Percentiles rank a stretch among this genome's conserved stretches.
phyloP scores from a whole-genome alignment of 148 eudicot species.

The Oxyria digyna region DNA sequence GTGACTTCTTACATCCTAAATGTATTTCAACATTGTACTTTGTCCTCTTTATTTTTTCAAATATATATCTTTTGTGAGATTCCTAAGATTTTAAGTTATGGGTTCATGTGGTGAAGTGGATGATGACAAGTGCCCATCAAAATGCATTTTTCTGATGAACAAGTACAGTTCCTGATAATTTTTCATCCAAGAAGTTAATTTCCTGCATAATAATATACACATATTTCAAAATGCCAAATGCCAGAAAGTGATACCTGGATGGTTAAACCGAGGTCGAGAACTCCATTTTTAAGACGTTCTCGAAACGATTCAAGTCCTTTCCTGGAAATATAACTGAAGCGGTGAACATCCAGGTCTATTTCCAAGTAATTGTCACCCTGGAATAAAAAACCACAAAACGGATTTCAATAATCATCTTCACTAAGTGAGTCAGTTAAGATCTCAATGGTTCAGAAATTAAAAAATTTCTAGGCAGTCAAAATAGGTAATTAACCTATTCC shows the following conservation, averaged over 20 bases:
- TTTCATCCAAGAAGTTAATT: not conserved
- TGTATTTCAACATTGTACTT: too few relatives aligned
- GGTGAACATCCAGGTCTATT: conserved; percentile 83
- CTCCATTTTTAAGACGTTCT: conserved; percentile 47
- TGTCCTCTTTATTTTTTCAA: too few relatives aligned
- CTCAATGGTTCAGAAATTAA: not conserved
- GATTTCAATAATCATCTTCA: not conserved
- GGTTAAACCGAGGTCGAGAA: conserved; percentile 64
- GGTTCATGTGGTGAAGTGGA: not conserved
- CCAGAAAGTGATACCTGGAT: conserved; percentile 40
- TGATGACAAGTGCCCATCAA: not conserved
- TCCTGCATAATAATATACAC: not conserved
- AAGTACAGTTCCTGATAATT: not conserved
- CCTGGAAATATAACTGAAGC: conserved; percentile 77
- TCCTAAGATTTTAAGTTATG: too few relatives aligned
- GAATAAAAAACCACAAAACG: not conserved
- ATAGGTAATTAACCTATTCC: too few relatives aligned
- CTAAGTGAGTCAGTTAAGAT: not conserved
- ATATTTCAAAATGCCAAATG: not conserved
- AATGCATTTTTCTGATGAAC: not conserved
- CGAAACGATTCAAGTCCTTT: conserved; percentile 76
- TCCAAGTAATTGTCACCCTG: conserved; percentile 83
- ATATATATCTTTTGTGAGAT: too few relatives aligned
- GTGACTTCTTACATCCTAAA: too few relatives aligned
- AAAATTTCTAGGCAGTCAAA: not conserved